Evolutionary conservation across 192 early-diverging fungal species (phyloP), one percentile per base, ranked within the genome.

Genomic region (Jimgerdemannia lactiflua): DNA sequence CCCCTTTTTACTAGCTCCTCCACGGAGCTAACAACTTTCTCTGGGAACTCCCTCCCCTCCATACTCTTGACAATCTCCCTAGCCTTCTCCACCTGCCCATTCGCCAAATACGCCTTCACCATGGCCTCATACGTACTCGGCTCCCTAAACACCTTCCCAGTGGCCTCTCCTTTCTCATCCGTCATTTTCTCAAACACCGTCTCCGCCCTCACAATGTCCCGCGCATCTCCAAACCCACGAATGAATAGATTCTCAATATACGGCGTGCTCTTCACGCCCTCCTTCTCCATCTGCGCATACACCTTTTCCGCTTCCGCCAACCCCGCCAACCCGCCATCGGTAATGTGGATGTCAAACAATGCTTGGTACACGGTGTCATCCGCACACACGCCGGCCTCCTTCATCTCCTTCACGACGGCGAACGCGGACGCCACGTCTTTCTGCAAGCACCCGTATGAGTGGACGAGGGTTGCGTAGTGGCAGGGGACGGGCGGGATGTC

Each of bases 181-280:
- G 67, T 54, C 89, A 90, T 90, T 7, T 68, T 66, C 11, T 86
- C 73, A 65, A 90, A 90, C 3, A 90, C 70, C 3, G 42, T 43
- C 43, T 85, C 80, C 8, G 89, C 87, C 4, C 80, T 77, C 9
- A 41, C 67, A 6, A 68, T 9, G 14, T 71, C 69, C 1, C 81
- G 73, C 4, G 76, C 75, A 44, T 79, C 71, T 6, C 89, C 89
- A 75, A 83, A 90, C 1, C 89, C 87, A 29, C 84, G 83, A 67
- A 90, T 90, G 76, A 90, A 76, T 3, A 85, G 75, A 72, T 90
- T 90, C 71, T 90, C 87, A 43, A 90, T 90, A 71, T 88, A 87
- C 2, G 88, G 76, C 20, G 81, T 86, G 10, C 80, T 82, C 10
- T 79, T 79, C 39, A 79, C 70, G 17, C 80, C 78, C 9, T 84